Evolutionary conservation across 768 basidiomycete species (phyloP).

Genomic region (Amanita phalloides): DNA sequence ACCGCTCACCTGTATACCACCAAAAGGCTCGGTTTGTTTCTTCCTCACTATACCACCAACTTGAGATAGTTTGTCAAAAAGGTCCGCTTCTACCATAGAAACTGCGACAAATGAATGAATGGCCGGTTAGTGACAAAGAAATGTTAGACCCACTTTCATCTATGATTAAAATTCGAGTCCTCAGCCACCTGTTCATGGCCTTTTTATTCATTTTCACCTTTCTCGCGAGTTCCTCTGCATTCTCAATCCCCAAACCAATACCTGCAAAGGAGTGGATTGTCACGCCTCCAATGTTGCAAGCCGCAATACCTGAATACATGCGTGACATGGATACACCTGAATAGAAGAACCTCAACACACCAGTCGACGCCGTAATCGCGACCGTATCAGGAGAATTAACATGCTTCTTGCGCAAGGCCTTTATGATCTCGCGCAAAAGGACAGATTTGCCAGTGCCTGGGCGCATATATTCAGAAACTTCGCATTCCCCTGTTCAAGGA

Average conservation of each 20-base stretch:
- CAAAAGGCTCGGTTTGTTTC: constrained; percentile 57
- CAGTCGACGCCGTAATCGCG: constrained; percentile 92
- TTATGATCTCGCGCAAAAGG: constrained; percentile 85
- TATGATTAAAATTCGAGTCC: constrained; percentile 77
- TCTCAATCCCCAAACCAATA: constrained; percentile 73
- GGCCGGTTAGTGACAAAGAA: not conserved
- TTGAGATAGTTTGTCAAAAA: constrained; percentile 82
- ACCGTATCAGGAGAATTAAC: constrained; percentile 55
- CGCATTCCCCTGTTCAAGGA: not conserved
- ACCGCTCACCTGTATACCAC: constrained; percentile 74
- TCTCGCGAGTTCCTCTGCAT: constrained; percentile 43
- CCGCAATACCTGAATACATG: constrained; percentile 63
- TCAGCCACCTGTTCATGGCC: constrained; percentile 65
- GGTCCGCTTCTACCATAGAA: constrained; percentile 91
- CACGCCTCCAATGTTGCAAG: constrained; percentile 93
- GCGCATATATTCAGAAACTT: not conserved
- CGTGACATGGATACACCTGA: not conserved
- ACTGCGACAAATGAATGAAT: constrained; percentile 35
- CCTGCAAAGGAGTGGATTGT: constrained; percentile 97
- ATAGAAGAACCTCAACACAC: constrained; percentile 21
- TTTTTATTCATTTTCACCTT: constrained; percentile 82
- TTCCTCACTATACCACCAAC: constrained; percentile 61
- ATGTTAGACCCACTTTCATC: constrained; percentile 51
- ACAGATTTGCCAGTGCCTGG: constrained; percentile 96
- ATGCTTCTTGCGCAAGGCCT: constrained; percentile 48